Conservation (phyloP, 2,329 filamentous ascomycete species). For the Colletotrichum lindemuthianum region DNA sequence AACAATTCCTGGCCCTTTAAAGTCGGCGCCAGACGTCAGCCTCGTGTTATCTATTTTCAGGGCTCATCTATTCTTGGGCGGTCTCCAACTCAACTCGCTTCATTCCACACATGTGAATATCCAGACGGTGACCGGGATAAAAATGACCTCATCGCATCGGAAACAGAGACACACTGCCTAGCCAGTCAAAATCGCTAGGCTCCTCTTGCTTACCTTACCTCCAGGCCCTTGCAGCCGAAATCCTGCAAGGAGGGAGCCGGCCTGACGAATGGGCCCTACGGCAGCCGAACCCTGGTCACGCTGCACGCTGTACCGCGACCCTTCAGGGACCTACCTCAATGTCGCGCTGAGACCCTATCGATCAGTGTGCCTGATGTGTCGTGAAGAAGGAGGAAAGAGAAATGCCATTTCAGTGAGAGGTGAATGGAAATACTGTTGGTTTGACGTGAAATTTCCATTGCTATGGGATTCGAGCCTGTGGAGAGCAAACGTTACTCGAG, state of each 20-base stretch:
- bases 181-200: not conserved
- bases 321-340: not conserved
- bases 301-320: not conserved
- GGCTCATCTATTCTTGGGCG: constrained; percentile 26
- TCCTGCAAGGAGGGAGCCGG: not conserved
- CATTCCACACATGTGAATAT: not conserved
- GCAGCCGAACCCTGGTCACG: not conserved
- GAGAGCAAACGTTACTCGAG: no score
- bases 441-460: no score
- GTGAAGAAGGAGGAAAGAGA: not conserved
- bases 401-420: not conserved
- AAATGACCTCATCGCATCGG: not conserved
- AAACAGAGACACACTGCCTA: no score
- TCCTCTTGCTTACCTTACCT: not conserved
- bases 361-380: not conserved
- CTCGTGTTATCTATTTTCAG: not conserved
- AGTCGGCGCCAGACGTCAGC: not conserved
- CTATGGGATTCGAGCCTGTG: no score
- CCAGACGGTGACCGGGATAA: not conserved
- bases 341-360: not conserved
- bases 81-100: not conserved
- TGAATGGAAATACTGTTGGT: no score
- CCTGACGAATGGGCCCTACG: not conserved
- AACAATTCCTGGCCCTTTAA: no score
- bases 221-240: not conserved